Conservation (phyloP, 371 early-diverging fungal genomes). For the Vavraia culicis region DNA sequence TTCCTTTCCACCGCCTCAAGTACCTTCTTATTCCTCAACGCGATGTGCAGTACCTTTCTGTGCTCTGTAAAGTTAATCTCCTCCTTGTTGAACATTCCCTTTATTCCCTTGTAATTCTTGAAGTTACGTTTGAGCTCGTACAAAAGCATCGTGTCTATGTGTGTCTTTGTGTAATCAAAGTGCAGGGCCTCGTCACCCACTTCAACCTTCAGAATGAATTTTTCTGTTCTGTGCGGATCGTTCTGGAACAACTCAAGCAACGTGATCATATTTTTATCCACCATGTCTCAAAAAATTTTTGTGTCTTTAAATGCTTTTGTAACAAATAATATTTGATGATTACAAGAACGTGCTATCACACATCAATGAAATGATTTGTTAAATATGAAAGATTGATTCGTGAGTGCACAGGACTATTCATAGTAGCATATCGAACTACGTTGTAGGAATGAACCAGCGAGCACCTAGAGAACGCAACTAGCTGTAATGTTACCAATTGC, state of each 20-base stretch:
- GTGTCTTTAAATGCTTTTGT: background rate
- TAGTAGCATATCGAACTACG: too few species aligned
- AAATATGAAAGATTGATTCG: too few species aligned
- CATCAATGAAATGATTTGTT: too few species aligned
- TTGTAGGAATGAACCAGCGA: too few species aligned
- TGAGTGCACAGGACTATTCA: too few species aligned
- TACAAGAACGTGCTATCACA: too few species aligned
- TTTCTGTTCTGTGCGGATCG: conserved; percentile 17
- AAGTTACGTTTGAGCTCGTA: conserved; percentile 1
- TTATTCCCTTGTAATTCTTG: conserved; percentile 22
- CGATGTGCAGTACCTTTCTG: conserved; percentile 78
- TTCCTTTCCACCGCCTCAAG: conserved; percentile 58
- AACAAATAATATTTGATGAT: too few species aligned
- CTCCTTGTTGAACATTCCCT: conserved; percentile 74
- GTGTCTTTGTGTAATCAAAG: conserved; percentile 41
- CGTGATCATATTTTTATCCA: conserved; percentile 7
- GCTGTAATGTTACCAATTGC: too few species aligned
- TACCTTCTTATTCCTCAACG: conserved; percentile 64
- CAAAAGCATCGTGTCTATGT: conserved; percentile 23
- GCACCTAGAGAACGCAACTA: too few species aligned
- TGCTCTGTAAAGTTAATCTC: conserved; percentile 88
- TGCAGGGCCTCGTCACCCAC: conserved; percentile 23
- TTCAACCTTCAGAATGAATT: conserved; percentile 9
- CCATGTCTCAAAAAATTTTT: background rate
- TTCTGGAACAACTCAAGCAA: conserved; percentile 14